Base-by-base conservation (phyloP, 2,329 filamentous ascomycete genomes). In the Alternaria atra region DNA sequence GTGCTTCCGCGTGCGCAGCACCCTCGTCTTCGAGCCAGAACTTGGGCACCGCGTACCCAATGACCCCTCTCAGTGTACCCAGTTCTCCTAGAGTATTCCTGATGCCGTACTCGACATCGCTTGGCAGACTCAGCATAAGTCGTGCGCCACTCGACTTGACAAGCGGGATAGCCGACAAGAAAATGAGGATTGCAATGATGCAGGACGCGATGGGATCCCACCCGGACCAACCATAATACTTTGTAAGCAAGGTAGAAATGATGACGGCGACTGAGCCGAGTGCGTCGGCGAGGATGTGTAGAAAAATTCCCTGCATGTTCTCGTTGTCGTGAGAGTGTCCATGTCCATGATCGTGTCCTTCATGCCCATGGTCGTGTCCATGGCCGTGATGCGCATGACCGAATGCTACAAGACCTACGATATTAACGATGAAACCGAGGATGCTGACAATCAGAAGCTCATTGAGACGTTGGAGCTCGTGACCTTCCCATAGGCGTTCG, bases 281-380 rank as follows among this genome's bases (percentile, higher is more conserved):
- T 0, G 95, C 97, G 76, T 99, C 95, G 6, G 95, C 95, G 29
- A 98, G 85, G 52, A 99, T 92, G 74, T 99, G 95, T 20, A 99
- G 84, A 79, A 97, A 99, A 67, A 99, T 98, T 12, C 95, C 95
- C 70, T 95, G 88, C 94, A 99, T 97, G 75, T 99, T 99, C 72
- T 99, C 95, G 77, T 97, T 97, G 63, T 93, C 91, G 72, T 94
- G 91, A n/a, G 82, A 80, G 68, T 60, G 58, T 20, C 58, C 58
- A 20, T 75, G 73, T 29, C 72, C 73, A 44, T 81, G 75, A 43
- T 74, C 72, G 25, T 68, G 66, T 13, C 63, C 66, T 34, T 64
- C 66, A 13, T 68, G 66, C 23, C 74, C 74, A 63, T 86, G 82
- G 3, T 74, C 72, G 43, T 77, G 75, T 8, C 87, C 89, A 74